Percentiles rank a stretch among this genome's conserved stretches.
Conservation (phyloP, 306 rosid genomes). For the Fragaria iinumae region DNA sequence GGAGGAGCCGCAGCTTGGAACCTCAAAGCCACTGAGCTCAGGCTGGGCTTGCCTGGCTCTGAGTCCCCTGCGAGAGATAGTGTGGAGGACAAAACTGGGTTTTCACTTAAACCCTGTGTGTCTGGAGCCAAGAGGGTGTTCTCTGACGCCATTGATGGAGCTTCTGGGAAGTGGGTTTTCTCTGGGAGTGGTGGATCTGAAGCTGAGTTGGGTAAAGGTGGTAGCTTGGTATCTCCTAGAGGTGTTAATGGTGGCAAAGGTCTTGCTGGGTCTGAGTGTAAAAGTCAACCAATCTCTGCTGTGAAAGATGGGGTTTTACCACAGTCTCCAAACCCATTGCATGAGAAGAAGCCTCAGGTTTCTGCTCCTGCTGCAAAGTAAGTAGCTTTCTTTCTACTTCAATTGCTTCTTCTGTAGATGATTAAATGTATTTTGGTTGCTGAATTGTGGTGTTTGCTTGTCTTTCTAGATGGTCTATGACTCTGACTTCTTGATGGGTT, state of each 20-base stretch:
- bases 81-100: conserved; percentile 29
- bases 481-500: conserved; percentile 9
- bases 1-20: conserved; percentile 37
- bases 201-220: conserved; percentile 47
- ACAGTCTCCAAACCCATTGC: conserved; percentile 56
- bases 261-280: conserved; percentile 38
- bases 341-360: conserved; percentile 66
- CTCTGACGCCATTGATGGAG: conserved; percentile 77
- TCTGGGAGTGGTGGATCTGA: conserved; percentile 74
- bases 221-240: conserved; percentile 63
- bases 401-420: not conserved
- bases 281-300: conserved; percentile 39
- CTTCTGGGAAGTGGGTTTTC: conserved; percentile 65
- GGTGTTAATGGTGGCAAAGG: conserved; percentile 33
- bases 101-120: conserved; percentile 40
- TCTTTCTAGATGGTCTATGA: not conserved
- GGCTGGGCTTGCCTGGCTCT: conserved; percentile 88
- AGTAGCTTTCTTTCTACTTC: conserved; percentile 4
- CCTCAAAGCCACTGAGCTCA: conserved; percentile 85
- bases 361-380: conserved; percentile 78
- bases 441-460: not conserved
- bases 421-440: not conserved
- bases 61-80: conserved; percentile 68
- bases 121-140: conserved; percentile 88
- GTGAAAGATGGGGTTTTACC: conserved; percentile 49